Base-by-base conservation (phyloP, 1,139 yeast genomes). In the Nakaseomyces glabratus region DNA sequence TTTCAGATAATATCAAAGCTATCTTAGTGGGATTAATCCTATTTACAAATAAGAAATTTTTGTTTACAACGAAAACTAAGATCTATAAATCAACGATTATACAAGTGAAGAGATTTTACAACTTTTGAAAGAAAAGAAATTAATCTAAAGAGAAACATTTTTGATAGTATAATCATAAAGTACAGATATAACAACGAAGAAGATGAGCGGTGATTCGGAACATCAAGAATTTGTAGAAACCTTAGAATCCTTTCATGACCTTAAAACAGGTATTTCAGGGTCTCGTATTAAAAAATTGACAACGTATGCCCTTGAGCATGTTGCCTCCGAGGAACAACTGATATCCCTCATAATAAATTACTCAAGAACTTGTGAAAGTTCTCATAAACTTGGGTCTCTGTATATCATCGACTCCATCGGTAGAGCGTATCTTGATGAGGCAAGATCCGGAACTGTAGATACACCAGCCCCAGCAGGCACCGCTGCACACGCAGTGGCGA, bases 251-350 rank as follows among this genome's bases (percentile, higher is more conserved):
- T 69, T 88, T 45, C 72, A 79, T 42, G 67, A 74, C 15, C 67
- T 84, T 46, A 85, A 84, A 61, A 78, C 95, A 18, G 97, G 98
- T 41, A 93, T 90, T 38, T 86, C 96, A 22, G 97, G 97, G 28
- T 76, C 95, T 40, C 86, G 95, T 63, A 90, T 90, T 58, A 82
- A 84, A 58, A 79, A 77, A 52, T 67, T 86, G 53, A 82, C 90
- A 33, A 82, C 82, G 38, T 59, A 82, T 41, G 93, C 95, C 33
- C 68, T 79, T 42, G 73, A 71, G 47, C 74, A 86, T 58, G 81
- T 76, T 42, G 65, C 65, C 44, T 63, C 49, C 24, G 59, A 52
- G 40, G 57, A 52, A 28, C 36, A 40, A 35, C 37, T 57, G 28
- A 48, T 54, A 33, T 41, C 52, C 28, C 35, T 41, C 37, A 45